Percentiles rank a stretch among this genome's conserved stretches.
These are phyloP conservation scores for Eutypella sp. DNA, from an alignment of 2,329 filamentous ascomycete species.

Conservation along the genomic window DNA sequence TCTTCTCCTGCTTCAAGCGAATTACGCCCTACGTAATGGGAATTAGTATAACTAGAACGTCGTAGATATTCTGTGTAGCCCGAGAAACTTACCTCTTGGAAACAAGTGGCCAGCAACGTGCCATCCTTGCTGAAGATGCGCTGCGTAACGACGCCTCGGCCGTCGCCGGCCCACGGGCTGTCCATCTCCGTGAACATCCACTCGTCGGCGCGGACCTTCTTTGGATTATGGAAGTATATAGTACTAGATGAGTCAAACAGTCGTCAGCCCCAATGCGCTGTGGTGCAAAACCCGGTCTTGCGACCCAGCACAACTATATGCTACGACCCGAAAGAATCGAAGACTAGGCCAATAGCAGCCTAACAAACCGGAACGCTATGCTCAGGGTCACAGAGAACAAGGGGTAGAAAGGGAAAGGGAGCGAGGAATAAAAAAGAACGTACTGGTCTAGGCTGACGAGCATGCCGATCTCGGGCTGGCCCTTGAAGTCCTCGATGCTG, in stretches of 20 bases:
- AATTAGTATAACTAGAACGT: no score
- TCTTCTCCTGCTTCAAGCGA: slow-evolving; percentile 19
- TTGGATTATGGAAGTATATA: slow-evolving; percentile 63
- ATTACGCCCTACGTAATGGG: slow-evolving; percentile 22
- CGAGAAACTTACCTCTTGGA: slow-evolving; percentile 61
- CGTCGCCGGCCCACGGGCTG: slow-evolving; percentile 75
- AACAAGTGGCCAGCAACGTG: slow-evolving; percentile 69
- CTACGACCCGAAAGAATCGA: no score
- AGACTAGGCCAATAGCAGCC: no score
- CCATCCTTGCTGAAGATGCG: slow-evolving; percentile 68
- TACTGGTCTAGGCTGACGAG: slow-evolving; percentile 74
- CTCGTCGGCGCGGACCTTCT: slow-evolving; percentile 56
- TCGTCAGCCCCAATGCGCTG: no score
- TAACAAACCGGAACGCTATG: neutral
- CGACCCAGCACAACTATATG: neutral
- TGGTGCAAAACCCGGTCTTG: no score
- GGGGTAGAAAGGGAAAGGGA: neutral
- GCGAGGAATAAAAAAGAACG: slow-evolving; percentile 13
- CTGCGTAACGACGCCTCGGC: slow-evolving; percentile 70
- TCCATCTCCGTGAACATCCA: slow-evolving; percentile 81
- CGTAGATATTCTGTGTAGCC: no score
- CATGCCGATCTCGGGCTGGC: slow-evolving; percentile 67
- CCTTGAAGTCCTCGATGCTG: slow-evolving; percentile 44
- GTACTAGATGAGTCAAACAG: slow-evolving; percentile 26
- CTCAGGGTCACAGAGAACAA: neutral